Percentiles rank a stretch among this genome's conserved stretches.
Conservation (phyloP, 345 rosid species). For the Mangifera indica region DNA sequence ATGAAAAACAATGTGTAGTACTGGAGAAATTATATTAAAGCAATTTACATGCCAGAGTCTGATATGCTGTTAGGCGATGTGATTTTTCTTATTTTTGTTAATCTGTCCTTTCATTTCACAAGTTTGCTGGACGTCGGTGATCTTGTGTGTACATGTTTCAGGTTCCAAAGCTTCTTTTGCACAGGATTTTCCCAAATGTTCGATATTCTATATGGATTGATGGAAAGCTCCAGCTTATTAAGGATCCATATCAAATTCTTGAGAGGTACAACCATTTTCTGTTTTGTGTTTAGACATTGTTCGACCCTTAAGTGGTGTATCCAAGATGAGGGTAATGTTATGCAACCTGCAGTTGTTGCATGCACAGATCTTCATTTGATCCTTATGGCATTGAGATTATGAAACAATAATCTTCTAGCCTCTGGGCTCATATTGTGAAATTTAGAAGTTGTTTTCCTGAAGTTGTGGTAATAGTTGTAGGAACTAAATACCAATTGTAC, state of each 20-base stretch:
- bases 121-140: conserved; percentile 11
- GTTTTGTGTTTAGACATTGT: background rate
- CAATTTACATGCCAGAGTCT: background rate
- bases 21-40: background rate
- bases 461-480: background rate
- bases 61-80: background rate
- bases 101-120: background rate
- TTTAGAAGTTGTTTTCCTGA: background rate
- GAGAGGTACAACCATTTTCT: conserved; percentile 54
- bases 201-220: conserved; percentile 88
- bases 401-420: background rate
- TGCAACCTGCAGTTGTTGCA: background rate
- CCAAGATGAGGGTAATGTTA: background rate
- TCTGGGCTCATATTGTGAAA: background rate
- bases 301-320: background rate
- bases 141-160: conserved; percentile 35
- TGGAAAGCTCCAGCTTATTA: conserved; percentile 84
- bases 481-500: background rate
- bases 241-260: conserved; percentile 86
- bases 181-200: conserved; percentile 72
- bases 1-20: background rate
- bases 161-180: conserved; percentile 89
- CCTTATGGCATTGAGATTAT: background rate
- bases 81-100: background rate
- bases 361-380: background rate